phyloP scores from a whole-genome alignment of 192 early-diverging fungal genomes.

The Coemansia sp. region DNA sequence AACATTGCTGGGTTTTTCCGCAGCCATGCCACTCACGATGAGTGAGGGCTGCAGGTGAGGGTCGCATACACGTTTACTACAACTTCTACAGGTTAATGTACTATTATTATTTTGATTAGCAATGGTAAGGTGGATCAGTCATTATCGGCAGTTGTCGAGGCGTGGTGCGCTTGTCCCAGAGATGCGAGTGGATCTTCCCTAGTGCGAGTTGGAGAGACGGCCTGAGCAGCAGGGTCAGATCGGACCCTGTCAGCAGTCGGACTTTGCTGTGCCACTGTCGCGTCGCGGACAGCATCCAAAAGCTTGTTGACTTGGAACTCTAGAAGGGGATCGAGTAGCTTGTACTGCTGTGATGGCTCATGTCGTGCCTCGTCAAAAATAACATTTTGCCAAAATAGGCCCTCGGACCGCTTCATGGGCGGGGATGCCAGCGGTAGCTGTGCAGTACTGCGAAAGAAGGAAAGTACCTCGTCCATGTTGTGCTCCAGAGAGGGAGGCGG shows the following conservation, averaged over 20 bases:
- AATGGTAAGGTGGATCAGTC: not conserved
- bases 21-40: slow-evolving; percentile 43
- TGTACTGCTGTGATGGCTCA: slow-evolving; percentile 55
- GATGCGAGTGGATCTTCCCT: not conserved
- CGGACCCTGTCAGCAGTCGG: slow-evolving; percentile 15
- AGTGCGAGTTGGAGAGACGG: not conserved
- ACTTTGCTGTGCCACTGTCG: slow-evolving; percentile 23
- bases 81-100: not conserved
- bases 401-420: slow-evolving; percentile 11
- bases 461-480: not conserved
- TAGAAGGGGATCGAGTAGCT: slow-evolving; percentile 52
- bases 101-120: not conserved
- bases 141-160: not conserved
- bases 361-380: slow-evolving; percentile 47
- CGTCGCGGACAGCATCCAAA: slow-evolving; percentile 42
- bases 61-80: not conserved
- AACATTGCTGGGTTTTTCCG: slow-evolving; percentile 66
- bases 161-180: not conserved
- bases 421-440: not conserved
- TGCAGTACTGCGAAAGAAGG: not conserved
- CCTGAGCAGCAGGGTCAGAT: not conserved
- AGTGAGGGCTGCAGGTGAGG: not conserved
- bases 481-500: slow-evolving; percentile 3
- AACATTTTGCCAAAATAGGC: slow-evolving; percentile 40
- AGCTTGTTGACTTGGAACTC: slow-evolving; percentile 55